Conservation (phyloP, 2,329 filamentous ascomycete species). For the Epichloe coenophiala region DNA sequence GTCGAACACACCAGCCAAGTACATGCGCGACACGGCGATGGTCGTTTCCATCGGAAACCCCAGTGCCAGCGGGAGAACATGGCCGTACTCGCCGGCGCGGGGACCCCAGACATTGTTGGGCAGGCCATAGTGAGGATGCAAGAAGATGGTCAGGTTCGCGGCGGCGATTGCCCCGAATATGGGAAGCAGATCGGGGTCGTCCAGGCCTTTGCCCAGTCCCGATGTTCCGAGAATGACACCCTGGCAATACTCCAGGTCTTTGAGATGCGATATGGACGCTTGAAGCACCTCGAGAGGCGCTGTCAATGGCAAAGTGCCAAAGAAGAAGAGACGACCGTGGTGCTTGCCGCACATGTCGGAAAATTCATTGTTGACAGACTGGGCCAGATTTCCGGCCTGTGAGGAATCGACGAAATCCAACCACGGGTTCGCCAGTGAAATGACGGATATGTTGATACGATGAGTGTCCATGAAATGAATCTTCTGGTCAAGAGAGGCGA, state of each 20-base stretch:
- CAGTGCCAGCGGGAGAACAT: conserved; percentile 72
- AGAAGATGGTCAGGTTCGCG: conserved; percentile 55
- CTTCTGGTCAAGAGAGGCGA: conserved; percentile 68
- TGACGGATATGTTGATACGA: conserved; percentile 66
- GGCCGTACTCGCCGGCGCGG: conserved; percentile 60
- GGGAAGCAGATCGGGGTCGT: conserved; percentile 60
- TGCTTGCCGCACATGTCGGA: conserved; percentile 54
- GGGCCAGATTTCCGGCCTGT: conserved; percentile 50
- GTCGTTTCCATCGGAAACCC: conserved; percentile 91
- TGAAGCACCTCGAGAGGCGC: conserved; percentile 49
- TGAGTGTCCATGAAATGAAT: conserved; percentile 81
- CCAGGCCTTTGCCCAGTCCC: conserved; percentile 65
- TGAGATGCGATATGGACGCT: conserved; percentile 50
- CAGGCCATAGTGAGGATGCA: conserved; percentile 87
- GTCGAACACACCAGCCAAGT: conserved; percentile 76
- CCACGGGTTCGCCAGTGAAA: conserved; percentile 89
- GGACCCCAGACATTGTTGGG: conserved; percentile 70
- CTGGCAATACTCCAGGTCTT: conserved; percentile 51
- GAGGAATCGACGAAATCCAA: conserved; percentile 61
- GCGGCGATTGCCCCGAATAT: conserved; percentile 58
- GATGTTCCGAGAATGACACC: conserved; percentile 81
- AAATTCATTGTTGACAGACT: conserved; percentile 64
- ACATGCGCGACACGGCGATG: conserved; percentile 78
- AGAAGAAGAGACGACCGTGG: conserved; percentile 63
- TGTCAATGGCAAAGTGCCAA: conserved; percentile 68